Evolutionary conservation across 176 grass and related monocot species (phyloP), one percentile per base, ranked within the genome.

Genomic region (Tillandsia fasciculata): DNA sequence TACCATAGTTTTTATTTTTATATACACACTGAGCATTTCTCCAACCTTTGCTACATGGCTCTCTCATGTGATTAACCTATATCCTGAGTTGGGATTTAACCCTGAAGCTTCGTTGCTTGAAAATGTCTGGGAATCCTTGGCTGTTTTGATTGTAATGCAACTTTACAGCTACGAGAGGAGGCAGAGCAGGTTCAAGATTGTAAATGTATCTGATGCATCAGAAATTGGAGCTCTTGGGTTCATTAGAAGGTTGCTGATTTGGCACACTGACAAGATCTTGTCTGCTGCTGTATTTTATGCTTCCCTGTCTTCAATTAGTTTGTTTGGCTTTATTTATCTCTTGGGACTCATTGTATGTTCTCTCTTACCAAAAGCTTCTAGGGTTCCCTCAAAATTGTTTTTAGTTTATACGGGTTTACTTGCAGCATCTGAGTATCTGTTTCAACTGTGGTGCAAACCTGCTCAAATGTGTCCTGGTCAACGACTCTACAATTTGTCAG

Each of bases 161-260:
- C 93, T 96, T 71, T 96, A 96, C 74, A 92, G 93, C 77, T 87
- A 96, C 57, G 93, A 96, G 78, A 91, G 93, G 81, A 80, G 88
- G 70, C 86, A 89, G 77, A 96, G 90, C 12, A 91, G 73, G 76
- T 81, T 85, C 27, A 92, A 71, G 77, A 79, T 80, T 70, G 81
- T 85, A 65, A 77, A 83, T 81, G 85, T 81, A 59, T 89, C 93
- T 81, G 83, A 88, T 82, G 83, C 86, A 74, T 88, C 83, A n/a
- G 83, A 83, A 64, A 64, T 74, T 74, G 87, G 86, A 47, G 47
- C 89, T 79, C 67, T 91, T 61, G 92, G 92, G 68, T 85, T 96
- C 75, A 51, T 92, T 53, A 83, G 86, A 82, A 96, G 92, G 71
- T 85, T 89, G 72, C 76, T 96, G 58, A 89, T 96, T 67, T 96